A percentile compares a stretch with the other conserved stretches of the same genome.
Conservation (phyloP, 2,329 filamentous ascomycete genomes). For the Beauveria varroae region DNA sequence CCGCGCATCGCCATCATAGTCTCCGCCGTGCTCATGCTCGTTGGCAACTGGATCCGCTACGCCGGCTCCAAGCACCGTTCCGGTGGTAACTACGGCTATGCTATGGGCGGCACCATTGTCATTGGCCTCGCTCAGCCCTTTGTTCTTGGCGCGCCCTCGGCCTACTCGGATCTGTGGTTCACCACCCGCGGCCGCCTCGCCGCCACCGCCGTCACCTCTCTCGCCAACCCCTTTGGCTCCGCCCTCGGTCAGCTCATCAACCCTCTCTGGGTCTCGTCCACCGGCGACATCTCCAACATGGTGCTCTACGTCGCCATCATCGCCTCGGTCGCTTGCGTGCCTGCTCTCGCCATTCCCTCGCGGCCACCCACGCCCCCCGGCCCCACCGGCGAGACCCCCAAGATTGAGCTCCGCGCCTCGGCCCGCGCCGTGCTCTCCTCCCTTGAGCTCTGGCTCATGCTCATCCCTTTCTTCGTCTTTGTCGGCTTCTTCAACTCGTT, state of each 20-base stretch:
- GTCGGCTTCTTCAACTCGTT: constrained; percentile 92
- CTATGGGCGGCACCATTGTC: constrained; percentile 88
- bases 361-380: constrained; percentile 70
- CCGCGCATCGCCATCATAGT: constrained; percentile 71
- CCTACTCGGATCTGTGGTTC: constrained; percentile 95
- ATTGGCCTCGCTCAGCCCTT: constrained; percentile 89
- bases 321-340: constrained; percentile 49
- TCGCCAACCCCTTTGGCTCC: constrained; percentile 86
- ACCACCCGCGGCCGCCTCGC: constrained; percentile 74
- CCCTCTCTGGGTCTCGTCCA: constrained; percentile 61
- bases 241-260: constrained; percentile 83
- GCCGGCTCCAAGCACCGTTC: constrained; percentile 51
- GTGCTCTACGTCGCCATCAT: constrained; percentile 82
- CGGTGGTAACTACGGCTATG: constrained; percentile 59
- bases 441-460: constrained; percentile 70
- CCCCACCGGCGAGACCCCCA: constrained; percentile 55
- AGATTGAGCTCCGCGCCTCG: constrained; percentile 44
- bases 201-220: constrained; percentile 74
- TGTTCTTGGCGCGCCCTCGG: constrained; percentile 78
- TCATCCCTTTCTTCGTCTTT: constrained; percentile 75
- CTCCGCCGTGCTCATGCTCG: constrained; percentile 63
- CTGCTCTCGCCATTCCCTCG: constrained; percentile 74
- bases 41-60: constrained; percentile 90
- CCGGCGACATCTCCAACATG: constrained; percentile 65
- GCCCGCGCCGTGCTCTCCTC: constrained; percentile 46